Conservation (phyloP, 345 rosid species). For the Sonneratia caseolaris region DNA sequence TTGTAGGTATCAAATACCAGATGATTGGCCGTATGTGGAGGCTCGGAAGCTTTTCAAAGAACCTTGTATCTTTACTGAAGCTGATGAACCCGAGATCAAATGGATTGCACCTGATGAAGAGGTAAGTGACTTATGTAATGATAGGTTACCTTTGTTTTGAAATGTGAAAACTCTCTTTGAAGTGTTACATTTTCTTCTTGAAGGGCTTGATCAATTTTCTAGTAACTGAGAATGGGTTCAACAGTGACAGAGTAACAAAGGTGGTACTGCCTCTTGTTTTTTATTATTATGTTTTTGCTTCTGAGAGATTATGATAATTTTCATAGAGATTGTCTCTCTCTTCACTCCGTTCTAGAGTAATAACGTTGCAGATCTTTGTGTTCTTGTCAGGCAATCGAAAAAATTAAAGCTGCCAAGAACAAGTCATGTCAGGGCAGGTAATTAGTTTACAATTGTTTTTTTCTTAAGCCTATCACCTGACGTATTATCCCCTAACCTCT, state of each 20-base stretch:
- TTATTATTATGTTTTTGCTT: not conserved
- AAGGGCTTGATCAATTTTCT: conserved; percentile 33
- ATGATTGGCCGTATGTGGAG: conserved; percentile 80
- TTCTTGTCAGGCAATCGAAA: conserved; percentile 59
- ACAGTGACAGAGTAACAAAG: conserved; percentile 74
- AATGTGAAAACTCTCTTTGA: not conserved
- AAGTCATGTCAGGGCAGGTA: conserved; percentile 95
- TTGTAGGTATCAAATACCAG: conserved; percentile 71
- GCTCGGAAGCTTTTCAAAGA: conserved; percentile 76
- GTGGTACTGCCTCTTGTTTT: conserved; percentile 44
- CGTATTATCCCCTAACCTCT: not conserved
- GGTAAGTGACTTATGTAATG: conserved; percentile 25
- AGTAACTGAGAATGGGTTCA: conserved; percentile 92
- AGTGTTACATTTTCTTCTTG: not conserved
- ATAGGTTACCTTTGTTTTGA: conserved; percentile 4
- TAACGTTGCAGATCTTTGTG: not conserved
- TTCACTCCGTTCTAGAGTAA: not conserved
- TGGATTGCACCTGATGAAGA: conserved; percentile 89
- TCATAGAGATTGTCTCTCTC: not conserved
- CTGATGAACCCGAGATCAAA: conserved; percentile 63
- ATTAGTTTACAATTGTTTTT: conserved; percentile 3
- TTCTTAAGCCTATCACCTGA: conserved; percentile 5
- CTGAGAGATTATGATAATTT: not conserved
- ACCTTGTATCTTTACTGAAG: conserved; percentile 52
- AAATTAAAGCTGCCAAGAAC: conserved; percentile 83